Evolutionary conservation across 176 grass and related monocot species (phyloP).

Genomic region (Raddia guianensis): DNA sequence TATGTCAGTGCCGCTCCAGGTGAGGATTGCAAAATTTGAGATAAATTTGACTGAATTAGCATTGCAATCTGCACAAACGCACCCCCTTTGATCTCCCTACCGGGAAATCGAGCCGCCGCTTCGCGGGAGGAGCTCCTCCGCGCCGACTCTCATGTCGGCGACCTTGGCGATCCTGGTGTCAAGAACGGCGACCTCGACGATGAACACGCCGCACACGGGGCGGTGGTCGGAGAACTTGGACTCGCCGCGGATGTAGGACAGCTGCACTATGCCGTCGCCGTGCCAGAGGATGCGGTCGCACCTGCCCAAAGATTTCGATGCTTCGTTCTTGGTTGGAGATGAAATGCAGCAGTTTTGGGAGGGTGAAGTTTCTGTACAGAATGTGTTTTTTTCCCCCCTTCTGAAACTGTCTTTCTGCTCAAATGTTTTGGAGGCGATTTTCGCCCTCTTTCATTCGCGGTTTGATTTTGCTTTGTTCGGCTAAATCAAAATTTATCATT

Average conservation of each 20-base stretch:
- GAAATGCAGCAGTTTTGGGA: too few relatives aligned
- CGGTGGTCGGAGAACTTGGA: constrained; percentile 95
- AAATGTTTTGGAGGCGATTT: too few relatives aligned
- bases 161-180: constrained; percentile 41
- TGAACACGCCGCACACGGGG: constrained; percentile 72
- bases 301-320: constrained; percentile 31
- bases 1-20: neutral
- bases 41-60: neutral
- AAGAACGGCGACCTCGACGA: constrained; percentile 58
- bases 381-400: too few relatives aligned
- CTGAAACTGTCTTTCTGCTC: too few relatives aligned
- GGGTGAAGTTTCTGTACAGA: too few relatives aligned
- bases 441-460: too few relatives aligned
- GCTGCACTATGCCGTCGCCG: constrained; percentile 82
- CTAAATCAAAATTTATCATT: too few relatives aligned
- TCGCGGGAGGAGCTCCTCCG: constrained; percentile 56
- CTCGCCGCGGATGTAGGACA: constrained; percentile 83
- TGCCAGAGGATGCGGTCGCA: constrained; percentile 90
- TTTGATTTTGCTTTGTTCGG: too few relatives aligned
- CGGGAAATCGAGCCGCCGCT: neutral
- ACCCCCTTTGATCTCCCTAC: too few relatives aligned
- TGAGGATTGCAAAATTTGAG: neutral
- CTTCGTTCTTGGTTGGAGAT: too few relatives aligned
- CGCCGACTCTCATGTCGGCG: constrained; percentile 83
- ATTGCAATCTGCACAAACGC: too few relatives aligned